phyloP scores from a whole-genome alignment of 495 filamentous ascomycete genomes.

The Podospora sp. region DNA sequence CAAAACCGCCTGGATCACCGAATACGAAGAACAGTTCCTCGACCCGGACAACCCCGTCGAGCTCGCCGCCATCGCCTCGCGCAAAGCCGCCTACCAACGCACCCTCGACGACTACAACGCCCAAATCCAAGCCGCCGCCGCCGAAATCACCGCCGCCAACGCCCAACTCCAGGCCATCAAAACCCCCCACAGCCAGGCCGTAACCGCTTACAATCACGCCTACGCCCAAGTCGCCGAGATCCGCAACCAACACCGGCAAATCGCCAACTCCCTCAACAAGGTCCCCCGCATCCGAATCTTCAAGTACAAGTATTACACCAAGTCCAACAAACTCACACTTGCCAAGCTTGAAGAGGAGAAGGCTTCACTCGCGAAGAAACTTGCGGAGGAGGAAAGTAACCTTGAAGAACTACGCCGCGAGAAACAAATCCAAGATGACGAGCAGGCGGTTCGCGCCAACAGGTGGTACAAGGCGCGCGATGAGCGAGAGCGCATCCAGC shows the following conservation, averaged over 20 bases:
- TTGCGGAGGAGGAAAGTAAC: neutral
- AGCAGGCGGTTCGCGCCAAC: neutral
- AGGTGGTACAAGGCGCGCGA: neutral
- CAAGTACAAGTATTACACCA: neutral
- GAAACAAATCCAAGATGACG: neutral
- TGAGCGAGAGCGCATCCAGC: neutral
- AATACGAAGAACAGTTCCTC: constrained; percentile 4
- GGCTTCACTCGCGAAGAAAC: neutral
- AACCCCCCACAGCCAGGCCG: neutral
- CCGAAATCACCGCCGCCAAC: neutral
- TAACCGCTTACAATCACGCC: neutral
- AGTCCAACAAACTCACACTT: neutral
- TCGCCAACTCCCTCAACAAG: neutral
- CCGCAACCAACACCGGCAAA: neutral
- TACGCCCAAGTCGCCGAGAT: neutral
- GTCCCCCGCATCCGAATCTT: neutral
- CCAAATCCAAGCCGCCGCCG: neutral
- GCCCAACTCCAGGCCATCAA: neutral
- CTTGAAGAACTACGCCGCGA: neutral
- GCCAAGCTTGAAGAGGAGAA: neutral
- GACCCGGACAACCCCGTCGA: neutral
- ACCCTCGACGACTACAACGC: neutral
- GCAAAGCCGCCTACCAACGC: neutral
- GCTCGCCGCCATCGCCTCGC: neutral
- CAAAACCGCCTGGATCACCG: neutral